phyloP scores from a whole-genome alignment of 2,329 filamentous ascomycete genomes.

The Dactylellina sp. region DNA sequence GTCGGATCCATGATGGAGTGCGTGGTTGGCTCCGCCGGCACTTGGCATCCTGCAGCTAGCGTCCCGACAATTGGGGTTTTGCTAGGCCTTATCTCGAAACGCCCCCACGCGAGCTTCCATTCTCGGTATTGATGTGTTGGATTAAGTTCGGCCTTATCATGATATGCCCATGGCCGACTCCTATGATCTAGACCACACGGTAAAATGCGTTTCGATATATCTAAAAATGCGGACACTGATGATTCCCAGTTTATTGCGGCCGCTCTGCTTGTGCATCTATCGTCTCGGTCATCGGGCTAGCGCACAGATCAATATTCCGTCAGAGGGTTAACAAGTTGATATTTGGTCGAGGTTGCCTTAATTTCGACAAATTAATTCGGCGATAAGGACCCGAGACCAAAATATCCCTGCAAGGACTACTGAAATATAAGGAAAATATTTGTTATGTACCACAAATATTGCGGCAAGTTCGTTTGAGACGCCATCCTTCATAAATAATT shows the following conservation, averaged over 20 bases:
- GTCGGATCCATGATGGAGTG: not conserved
- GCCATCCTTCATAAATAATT: too few species aligned
- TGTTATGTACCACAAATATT: too few species aligned
- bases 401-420: too few species aligned
- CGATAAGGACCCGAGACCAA: too few species aligned
- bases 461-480: too few species aligned
- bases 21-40: slow-evolving; percentile 34
- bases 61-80: slow-evolving; percentile 37
- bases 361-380: too few species aligned
- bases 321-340: too few species aligned
- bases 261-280: too few species aligned
- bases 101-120: slow-evolving; percentile 42
- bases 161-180: not conserved
- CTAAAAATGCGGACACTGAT: not conserved
- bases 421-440: too few species aligned
- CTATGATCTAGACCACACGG: not conserved
- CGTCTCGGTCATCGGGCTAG: too few species aligned
- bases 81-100: slow-evolving; percentile 37
- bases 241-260: not conserved
- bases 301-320: too few species aligned
- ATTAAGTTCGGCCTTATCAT: slow-evolving; percentile 22
- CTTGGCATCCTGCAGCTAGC: slow-evolving; percentile 40
- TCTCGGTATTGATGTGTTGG: slow-evolving; percentile 48
- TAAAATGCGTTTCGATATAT: not conserved
- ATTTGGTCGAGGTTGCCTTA: too few species aligned